These are phyloP conservation scores for Cladosporium sp. DNA, from an alignment of 2,329 filamentous ascomycete species.

Conservation along the genomic window DNA sequence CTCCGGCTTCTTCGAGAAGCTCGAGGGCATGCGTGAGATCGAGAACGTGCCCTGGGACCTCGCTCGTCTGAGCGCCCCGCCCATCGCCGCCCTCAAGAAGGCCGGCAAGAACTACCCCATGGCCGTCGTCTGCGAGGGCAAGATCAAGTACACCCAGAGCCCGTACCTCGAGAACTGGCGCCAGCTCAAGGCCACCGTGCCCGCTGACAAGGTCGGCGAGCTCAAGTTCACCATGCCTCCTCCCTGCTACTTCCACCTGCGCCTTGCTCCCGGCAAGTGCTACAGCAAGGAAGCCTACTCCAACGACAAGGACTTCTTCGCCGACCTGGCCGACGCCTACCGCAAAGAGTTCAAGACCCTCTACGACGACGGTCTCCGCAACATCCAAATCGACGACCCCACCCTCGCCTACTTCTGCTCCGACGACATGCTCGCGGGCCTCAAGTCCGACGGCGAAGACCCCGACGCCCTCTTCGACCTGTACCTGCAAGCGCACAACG, in stretches of 20 bases:
- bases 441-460: constrained; percentile 33
- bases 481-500: constrained; percentile 36
- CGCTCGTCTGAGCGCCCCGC: constrained; percentile 32
- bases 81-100: constrained; percentile 35
- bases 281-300: constrained; percentile 31
- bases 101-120: constrained; percentile 37
- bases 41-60: constrained; percentile 35
- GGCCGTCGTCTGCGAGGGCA: constrained; percentile 34
- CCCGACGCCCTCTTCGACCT: constrained; percentile 34
- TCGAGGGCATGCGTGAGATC: constrained; percentile 35
- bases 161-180: constrained; percentile 36
- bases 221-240: constrained; percentile 38
- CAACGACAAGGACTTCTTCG: constrained; percentile 33
- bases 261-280: constrained; percentile 34
- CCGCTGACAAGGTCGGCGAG: constrained; percentile 31
- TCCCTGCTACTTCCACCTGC: constrained; percentile 35
- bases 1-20: constrained; percentile 37
- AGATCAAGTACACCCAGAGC: constrained; percentile 32
- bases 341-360: constrained; percentile 35
- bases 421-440: constrained; percentile 32
- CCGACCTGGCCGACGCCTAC: constrained; percentile 33
- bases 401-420: constrained; percentile 37
- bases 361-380: constrained; percentile 31
- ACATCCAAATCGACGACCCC: constrained; percentile 37
- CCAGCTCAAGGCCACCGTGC: constrained; percentile 29